phyloP scores from a whole-genome alignment of 805 yeast genomes.

The Yarrowia deformans region DNA sequence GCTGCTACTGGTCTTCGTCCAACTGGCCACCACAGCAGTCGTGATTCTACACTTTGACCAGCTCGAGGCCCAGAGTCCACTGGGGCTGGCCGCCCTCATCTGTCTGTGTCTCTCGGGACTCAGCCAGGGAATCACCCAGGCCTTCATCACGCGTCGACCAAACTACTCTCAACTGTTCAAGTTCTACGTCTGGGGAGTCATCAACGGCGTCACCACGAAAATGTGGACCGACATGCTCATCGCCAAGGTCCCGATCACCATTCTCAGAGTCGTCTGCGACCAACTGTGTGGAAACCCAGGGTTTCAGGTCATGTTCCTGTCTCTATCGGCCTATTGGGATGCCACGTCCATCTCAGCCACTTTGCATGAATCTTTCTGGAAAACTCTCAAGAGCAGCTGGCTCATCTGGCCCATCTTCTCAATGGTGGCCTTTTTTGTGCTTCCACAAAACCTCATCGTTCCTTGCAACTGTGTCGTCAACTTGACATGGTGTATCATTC shows the following conservation, averaged over 20 bases:
- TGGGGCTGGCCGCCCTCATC: constrained; percentile 31
- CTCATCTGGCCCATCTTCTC: constrained; percentile 47
- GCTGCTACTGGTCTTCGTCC: neutral
- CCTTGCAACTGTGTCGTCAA: constrained; percentile 46
- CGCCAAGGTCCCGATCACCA: constrained; percentile 42
- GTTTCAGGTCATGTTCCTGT: constrained; percentile 48
- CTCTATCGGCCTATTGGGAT: constrained; percentile 52
- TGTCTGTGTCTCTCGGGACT: constrained; percentile 45
- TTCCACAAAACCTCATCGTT: constrained; percentile 43
- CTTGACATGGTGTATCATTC: constrained; percentile 45
- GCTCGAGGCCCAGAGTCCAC: constrained; percentile 16
- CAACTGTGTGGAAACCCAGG: constrained; percentile 51
- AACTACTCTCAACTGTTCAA: constrained; percentile 42
- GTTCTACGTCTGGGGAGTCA: constrained; percentile 52
- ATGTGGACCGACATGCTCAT: constrained; percentile 51
- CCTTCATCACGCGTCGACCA: constrained; percentile 42
- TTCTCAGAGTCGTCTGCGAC: constrained; percentile 47
- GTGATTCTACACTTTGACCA: constrained; percentile 25
- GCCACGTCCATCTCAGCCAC: constrained; percentile 52
- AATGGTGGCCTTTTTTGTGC: constrained; percentile 42
- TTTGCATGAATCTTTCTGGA: constrained; percentile 40
- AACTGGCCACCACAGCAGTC: constrained; percentile 1
- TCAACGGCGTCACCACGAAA: constrained; percentile 48
- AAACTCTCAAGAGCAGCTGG: constrained; percentile 43
- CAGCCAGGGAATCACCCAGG: constrained; percentile 47